Percentiles rank a stretch among this genome's conserved stretches.
phyloP scores from a whole-genome alignment of 371 early-diverging fungal species.

The Haplosporangium sp. region DNA sequence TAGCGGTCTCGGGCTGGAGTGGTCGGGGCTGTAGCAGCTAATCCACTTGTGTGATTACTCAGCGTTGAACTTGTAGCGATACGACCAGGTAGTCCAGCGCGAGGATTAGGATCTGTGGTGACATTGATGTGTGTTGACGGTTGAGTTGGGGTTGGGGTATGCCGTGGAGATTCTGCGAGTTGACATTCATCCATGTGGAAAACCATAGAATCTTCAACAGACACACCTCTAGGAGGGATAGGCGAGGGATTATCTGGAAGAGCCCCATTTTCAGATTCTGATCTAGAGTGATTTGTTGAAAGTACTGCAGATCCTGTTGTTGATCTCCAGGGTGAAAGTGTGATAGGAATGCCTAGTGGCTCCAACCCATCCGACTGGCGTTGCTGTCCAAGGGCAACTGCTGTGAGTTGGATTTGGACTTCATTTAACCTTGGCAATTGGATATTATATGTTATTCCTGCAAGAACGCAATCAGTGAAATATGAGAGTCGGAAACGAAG shows the following conservation, averaged over 20 bases:
- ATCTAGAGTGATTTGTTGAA: constrained; percentile 31
- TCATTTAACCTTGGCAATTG: constrained; percentile 66
- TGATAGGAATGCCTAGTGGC: constrained; percentile 46
- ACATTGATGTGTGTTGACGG: constrained; percentile 12
- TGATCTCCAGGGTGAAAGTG: constrained; percentile 49
- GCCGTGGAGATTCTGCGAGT: constrained; percentile 24
- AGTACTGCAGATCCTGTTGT: constrained; percentile 32
- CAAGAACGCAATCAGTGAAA: constrained; percentile 65
- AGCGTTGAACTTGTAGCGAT: neutral
- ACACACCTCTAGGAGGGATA: neutral
- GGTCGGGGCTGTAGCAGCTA: constrained; percentile 19
- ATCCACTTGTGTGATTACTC: constrained; percentile 10
- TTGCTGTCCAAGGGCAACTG: constrained; percentile 63
- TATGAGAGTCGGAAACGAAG: constrained; percentile 64
- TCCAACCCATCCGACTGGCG: constrained; percentile 27
- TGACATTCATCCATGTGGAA: constrained; percentile 56
- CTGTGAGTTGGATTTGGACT: constrained; percentile 71
- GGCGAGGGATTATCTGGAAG: neutral
- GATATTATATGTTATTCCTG: constrained; percentile 69
- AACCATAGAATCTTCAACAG: constrained; percentile 45
- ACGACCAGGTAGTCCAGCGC: neutral
- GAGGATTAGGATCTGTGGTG: constrained; percentile 10
- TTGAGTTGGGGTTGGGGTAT: constrained; percentile 20
- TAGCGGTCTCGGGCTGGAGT: constrained; percentile 21
- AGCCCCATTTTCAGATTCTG: constrained; percentile 39